Conservation (phyloP, 2,329 filamentous ascomycete genomes). For the Apiospora arundinis region DNA sequence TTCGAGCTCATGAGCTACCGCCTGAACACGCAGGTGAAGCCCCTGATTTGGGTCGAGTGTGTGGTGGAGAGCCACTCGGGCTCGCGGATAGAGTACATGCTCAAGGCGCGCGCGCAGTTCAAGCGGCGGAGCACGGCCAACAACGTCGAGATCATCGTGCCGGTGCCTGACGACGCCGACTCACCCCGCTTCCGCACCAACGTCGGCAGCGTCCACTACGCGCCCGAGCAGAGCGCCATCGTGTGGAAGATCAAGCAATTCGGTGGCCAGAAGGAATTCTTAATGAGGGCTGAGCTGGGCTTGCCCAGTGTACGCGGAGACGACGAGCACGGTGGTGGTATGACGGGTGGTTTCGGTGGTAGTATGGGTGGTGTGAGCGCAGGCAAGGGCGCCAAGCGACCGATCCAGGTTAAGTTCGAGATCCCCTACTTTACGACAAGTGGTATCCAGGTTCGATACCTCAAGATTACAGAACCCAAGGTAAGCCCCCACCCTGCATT, state of each 20-base stretch:
- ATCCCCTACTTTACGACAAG: constrained; percentile 99
- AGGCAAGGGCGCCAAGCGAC: constrained; percentile 87
- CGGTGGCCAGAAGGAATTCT: constrained; percentile 95
- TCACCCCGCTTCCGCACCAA: constrained; percentile 96
- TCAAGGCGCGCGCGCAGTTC: constrained; percentile 97
- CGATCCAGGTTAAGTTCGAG: constrained; percentile 99
- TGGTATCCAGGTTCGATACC: constrained; percentile 95
- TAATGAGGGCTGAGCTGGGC: constrained; percentile 97
- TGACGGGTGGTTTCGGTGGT: constrained; percentile 96
- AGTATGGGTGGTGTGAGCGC: constrained; percentile 92
- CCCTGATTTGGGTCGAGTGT: constrained; percentile 98
- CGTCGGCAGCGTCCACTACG: constrained; percentile 96
- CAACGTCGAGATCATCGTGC: constrained; percentile 97
- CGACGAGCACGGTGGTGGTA: constrained; percentile 93
- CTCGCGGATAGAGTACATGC: constrained; percentile 97
- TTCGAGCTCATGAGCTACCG: constrained; percentile 99
- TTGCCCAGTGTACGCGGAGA: constrained; percentile 93
- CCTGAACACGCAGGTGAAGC: constrained; percentile 97
- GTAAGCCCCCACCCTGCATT: constrained; percentile 56
- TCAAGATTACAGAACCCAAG: constrained; percentile 99
- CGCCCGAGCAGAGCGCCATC: constrained; percentile 95
- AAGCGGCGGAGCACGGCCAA: constrained; percentile 97
- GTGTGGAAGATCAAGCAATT: constrained; percentile 99
- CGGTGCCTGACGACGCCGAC: constrained; percentile 96
- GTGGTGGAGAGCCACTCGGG: constrained; percentile 96